phyloP scores from a whole-genome alignment of 352 stramenopile species.

The Globisporangium paddicum region DNA sequence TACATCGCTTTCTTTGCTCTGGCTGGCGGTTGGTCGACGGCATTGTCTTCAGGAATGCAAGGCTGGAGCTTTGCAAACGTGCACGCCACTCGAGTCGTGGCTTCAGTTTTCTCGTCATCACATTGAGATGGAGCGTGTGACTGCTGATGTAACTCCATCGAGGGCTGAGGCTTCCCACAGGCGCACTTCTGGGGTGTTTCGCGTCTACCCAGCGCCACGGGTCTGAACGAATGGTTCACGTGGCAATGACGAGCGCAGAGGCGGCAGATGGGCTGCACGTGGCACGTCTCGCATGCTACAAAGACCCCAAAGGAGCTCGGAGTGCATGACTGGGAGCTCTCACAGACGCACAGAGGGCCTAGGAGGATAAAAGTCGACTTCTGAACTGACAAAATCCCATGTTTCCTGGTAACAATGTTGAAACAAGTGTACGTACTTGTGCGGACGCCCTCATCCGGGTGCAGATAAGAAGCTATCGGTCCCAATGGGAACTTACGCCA shows the following conservation, averaged over 20 bases:
- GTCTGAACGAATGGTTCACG: conserved; percentile 22
- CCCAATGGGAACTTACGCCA: conserved; percentile 62
- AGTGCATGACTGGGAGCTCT: conserved; percentile 25
- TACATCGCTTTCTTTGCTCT: background rate
- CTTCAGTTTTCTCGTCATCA: background rate
- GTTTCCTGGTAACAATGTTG: too few species aligned
- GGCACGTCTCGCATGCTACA: conserved; percentile 44
- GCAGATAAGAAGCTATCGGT: background rate
- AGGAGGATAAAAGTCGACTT: conserved; percentile 1
- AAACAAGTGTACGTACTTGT: background rate
- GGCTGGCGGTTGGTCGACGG: background rate
- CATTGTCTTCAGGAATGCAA: conserved; percentile 4
- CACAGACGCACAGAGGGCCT: conserved; percentile 19
- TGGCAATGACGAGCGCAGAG: conserved; percentile 54
- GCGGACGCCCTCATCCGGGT: conserved; percentile 5
- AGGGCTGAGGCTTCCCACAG: background rate
- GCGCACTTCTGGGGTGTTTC: background rate
- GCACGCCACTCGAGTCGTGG: background rate
- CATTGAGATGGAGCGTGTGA: too few species aligned
- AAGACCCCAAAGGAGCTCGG: conserved; percentile 32
- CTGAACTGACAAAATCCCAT: too few species aligned
- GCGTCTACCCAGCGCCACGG: conserved; percentile 1
- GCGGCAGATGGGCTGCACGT: conserved; percentile 37
- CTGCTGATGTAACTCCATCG: background rate
- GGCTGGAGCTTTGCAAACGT: background rate